Base-by-base conservation (phyloP, 2,329 filamentous ascomycete species). In the Laburnicola sp. region DNA sequence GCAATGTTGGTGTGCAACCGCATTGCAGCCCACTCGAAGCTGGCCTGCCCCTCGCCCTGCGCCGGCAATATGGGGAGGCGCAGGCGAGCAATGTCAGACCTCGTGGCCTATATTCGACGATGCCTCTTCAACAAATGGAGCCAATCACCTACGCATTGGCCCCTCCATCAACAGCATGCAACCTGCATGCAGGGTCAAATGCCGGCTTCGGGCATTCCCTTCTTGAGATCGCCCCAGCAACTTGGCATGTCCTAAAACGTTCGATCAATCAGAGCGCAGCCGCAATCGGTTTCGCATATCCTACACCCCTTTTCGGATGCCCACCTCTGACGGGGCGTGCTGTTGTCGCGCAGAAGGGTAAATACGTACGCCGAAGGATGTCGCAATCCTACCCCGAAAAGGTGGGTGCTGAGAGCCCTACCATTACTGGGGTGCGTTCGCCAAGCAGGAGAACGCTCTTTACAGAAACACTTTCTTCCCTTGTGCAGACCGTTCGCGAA, bases 211-310 rank as follows among this genome's bases (percentile, higher is more conserved):
- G n/a, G n/a, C n/a, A n/a, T n/a, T n/a, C n/a, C n/a, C n/a, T n/a
- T n/a, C n/a, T n/a, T n/a, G n/a, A n/a, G n/a, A n/a, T n/a, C n/a
- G n/a, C n/a, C n/a, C n/a, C n/a, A n/a, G n/a, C n/a, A n/a, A n/a
- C n/a, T n/a, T n/a, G n/a, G n/a, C n/a, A 51, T 44, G 49, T 57
- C 51, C 56, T 42, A 42, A 56, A 57, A 59, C 53, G 52, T 41
- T 51, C 39, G 51, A 48, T 58, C 59, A 58, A 58, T 58, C 46
- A 58, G 34, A 55, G 27, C 45, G 37, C 51, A 56, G 37, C n/a
- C 38, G 27, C 26, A 36, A 28, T n/a, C 34, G 49, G 36, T 16
- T 36, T 28, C 45, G 36, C 48, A 39, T 51, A 35, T 22, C 31
- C 36, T 41, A 36, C 35, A 45, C 40, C 28, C 28, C 23, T 40